Evolutionary conservation across 2,329 filamentous ascomycete genomes (phyloP).

Genomic region (Colletotrichum destructivum): DNA sequence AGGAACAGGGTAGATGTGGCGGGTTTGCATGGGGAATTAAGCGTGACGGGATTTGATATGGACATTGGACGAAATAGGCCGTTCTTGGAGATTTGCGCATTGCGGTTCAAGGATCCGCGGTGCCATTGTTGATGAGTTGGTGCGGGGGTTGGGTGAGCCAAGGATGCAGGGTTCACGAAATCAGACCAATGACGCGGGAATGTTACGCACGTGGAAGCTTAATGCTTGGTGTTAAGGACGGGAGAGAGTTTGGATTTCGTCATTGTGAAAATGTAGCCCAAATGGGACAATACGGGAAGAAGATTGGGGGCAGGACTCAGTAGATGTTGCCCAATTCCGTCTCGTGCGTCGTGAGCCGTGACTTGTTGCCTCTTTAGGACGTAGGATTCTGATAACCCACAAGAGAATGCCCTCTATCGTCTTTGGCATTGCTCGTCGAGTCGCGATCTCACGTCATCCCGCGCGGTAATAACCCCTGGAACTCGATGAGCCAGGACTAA

Average conservation of each 20-base stretch:
- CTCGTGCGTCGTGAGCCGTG: not conserved
- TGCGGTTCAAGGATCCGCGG: not conserved
- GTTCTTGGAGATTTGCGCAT: not conserved
- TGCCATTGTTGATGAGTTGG: conserved; percentile 9
- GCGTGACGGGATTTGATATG: not conserved
- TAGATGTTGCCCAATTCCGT: not conserved
- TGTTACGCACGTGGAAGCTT: conserved; percentile 3
- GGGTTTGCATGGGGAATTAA: not conserved
- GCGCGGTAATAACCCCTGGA: not conserved
- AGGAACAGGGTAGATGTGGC: not conserved
- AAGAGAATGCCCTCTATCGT: not conserved
- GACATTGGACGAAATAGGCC: conserved; percentile 7
- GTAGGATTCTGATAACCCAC: not conserved
- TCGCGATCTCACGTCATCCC: not conserved
- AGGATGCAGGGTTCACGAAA: conserved; percentile 8
- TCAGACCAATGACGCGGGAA: conserved; percentile 11
- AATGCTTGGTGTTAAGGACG: not conserved
- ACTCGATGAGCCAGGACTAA: not conserved
- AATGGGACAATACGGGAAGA: not conserved
- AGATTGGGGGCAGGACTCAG: not conserved
- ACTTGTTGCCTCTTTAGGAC: not conserved
- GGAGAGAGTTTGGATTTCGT: not conserved
- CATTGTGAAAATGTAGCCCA: not conserved
- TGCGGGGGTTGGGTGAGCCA: conserved; percentile 7
- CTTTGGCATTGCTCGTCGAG: not conserved